A percentile compares a stretch with the other conserved stretches of the same genome.
These are phyloP conservation scores for Cyclotella sp. DNA, from an alignment of 108 stramenopile genomes.

Conservation along the genomic window DNA sequence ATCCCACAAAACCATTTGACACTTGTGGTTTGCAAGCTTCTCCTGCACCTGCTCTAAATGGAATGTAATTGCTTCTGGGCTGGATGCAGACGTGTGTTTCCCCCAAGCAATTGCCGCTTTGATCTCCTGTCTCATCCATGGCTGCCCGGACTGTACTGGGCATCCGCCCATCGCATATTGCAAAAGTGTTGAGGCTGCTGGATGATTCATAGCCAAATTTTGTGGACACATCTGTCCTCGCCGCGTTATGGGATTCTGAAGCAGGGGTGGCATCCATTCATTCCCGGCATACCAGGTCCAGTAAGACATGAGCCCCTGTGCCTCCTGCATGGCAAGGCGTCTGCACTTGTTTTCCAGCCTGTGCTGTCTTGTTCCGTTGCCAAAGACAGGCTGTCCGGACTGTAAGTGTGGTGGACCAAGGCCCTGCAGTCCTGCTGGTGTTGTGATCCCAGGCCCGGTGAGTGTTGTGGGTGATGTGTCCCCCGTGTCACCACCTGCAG, in stretches of 20 bases:
- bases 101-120: slow-evolving; percentile 13
- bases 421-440: background rate
- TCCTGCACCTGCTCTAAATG: background rate
- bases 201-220: slow-evolving; percentile 3
- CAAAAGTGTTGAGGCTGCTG: background rate
- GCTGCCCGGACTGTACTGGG: slow-evolving; percentile 6
- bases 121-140: slow-evolving; percentile 18
- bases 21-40: background rate
- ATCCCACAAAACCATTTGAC: slow-evolving; percentile 5
- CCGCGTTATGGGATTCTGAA: too few relatives aligned
- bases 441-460: too few relatives aligned
- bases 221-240: slow-evolving; percentile 6
- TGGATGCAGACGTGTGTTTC: slow-evolving; percentile 10
- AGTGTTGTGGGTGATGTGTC: too few relatives aligned
- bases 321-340: background rate
- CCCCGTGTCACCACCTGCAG: too few relatives aligned
- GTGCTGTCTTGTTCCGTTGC: background rate
- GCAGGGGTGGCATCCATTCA: too few relatives aligned
- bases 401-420: background rate
- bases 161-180: slow-evolving; percentile 24
- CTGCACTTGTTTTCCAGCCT: background rate
- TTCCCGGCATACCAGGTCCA: background rate
- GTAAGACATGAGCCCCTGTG: background rate
- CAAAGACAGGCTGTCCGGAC: background rate
- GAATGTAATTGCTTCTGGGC: background rate